Evolutionary conservation across 805 yeast genomes (phyloP), one percentile per base, ranked within the genome.

Genomic region (Zygosaccharomyces bailii): DNA sequence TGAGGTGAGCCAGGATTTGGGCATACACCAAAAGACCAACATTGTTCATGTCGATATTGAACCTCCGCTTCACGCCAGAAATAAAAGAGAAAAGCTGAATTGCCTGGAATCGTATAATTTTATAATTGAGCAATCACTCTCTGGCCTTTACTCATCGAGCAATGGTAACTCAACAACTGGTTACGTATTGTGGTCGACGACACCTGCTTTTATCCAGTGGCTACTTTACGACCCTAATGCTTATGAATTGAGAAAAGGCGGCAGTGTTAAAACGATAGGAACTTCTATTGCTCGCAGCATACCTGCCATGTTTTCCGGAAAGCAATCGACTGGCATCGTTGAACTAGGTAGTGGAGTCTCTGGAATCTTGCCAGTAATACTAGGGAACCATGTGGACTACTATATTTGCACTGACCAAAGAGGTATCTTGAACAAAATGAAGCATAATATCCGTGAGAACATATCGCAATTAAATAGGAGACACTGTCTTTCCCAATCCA

Each of bases 121-220:
- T 11, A 42, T 34, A 5, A 32, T 65, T n/a, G 53, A 55, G 20
- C 69, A 65, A 45, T 55, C 61, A 1, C 39, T 64, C 7, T 48
- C 66, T 1, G 51, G 60, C 19, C 45, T 65, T 6, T 49, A 51
- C 31, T 65, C 69, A 3, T 50, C 56, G 0, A 60, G 58, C 25
- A 65, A 64, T 39, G 52, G 53, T 17, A 65, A 64, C 40, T 65
- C 69, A 11, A 65, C 69, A 2, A 65, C 69, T 2, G 69, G 69
- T 4, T 65, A 56, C 44, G 68, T 65, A 4, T 46, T 64, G 6
- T 65, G 69, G 69, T 57, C 62, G 5, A 61, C 66, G 1, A 54
- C 68, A 1, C 61, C 61, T 2, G 60, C 59, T 41, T 63, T 65
- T 35, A 17, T 60, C n/a, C 52, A 50, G 25, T 65, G 69, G 69